phyloP scores from a whole-genome alignment of 331 rosid species.

The Spiraea crenata region DNA sequence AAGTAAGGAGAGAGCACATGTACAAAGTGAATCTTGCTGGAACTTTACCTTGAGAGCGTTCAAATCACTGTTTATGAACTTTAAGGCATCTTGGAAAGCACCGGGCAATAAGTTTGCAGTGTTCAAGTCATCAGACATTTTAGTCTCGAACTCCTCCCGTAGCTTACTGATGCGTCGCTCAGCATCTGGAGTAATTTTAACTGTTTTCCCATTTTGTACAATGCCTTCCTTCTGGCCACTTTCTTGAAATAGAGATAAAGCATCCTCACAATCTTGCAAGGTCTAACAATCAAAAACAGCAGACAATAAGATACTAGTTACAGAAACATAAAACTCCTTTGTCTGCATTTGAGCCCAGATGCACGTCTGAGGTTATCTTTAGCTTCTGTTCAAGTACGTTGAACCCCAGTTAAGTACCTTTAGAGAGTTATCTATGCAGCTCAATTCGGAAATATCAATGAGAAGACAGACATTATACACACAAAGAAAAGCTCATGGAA shows the following conservation, averaged over 20 bases:
- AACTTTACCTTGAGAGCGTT: slow-evolving; percentile 63
- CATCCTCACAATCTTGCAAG: slow-evolving; percentile 72
- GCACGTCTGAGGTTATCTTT: neutral
- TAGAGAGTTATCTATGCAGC: neutral
- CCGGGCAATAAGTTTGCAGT: slow-evolving; percentile 77
- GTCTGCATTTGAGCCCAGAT: neutral
- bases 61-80: slow-evolving; percentile 63
- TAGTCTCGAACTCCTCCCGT: slow-evolving; percentile 61
- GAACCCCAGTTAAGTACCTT: neutral
- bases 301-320: neutral
- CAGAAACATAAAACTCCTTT: neutral
- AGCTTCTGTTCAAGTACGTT: neutral
- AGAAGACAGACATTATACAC: neutral
- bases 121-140: slow-evolving; percentile 91
- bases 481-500: neutral
- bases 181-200: slow-evolving; percentile 47
- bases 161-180: slow-evolving; percentile 59
- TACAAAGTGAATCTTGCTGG: slow-evolving; percentile 4
- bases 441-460: neutral
- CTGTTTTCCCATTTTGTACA: slow-evolving; percentile 42
- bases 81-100: slow-evolving; percentile 80
- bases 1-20: neutral
- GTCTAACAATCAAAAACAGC: slow-evolving; percentile 53
- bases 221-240: slow-evolving; percentile 34
- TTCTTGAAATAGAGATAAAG: slow-evolving; percentile 58